Percentiles rank a stretch among this genome's conserved stretches.
Conservation (phyloP, 352 stramenopile species). For the Phytophthora quininea region DNA sequence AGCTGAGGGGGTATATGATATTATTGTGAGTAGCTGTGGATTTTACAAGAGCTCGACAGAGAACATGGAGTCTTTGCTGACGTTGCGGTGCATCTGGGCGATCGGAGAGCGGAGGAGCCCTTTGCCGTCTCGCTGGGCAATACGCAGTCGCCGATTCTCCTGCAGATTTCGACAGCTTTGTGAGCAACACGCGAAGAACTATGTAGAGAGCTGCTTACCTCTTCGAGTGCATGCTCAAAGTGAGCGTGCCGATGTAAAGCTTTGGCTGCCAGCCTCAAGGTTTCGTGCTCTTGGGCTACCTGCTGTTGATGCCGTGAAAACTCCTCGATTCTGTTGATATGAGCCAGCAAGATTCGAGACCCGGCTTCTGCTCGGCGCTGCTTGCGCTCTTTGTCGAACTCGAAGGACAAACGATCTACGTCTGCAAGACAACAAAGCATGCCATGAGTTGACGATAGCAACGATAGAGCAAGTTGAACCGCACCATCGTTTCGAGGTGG, state of each 20-base stretch:
- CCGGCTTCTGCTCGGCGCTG: constrained; percentile 44
- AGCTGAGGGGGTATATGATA: constrained; percentile 6
- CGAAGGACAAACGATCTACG: constrained; percentile 47
- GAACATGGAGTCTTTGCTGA: constrained; percentile 73
- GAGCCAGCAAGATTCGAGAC: constrained; percentile 40
- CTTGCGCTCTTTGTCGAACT: constrained; percentile 56
- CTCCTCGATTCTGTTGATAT: constrained; percentile 58
- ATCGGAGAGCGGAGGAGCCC: constrained; percentile 35
- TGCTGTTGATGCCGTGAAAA: constrained; percentile 50
- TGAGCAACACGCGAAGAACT: background rate
- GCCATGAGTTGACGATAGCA: background rate
- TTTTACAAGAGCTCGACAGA: constrained; percentile 37
- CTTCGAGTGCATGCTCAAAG: constrained; percentile 44
- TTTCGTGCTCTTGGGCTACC: constrained; percentile 38
- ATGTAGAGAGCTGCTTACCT: constrained; percentile 18
- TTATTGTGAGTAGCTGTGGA: background rate
- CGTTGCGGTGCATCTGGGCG: constrained; percentile 38
- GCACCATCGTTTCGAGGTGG: constrained; percentile 11
- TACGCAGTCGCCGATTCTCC: constrained; percentile 40
- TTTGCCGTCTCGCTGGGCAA: constrained; percentile 48
- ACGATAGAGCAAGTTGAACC: background rate
- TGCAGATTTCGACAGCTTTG: constrained; percentile 16
- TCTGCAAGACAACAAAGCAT: constrained; percentile 1
- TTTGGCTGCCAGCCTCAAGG: constrained; percentile 48
- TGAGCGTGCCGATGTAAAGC: constrained; percentile 52